Conservation (phyloP, 805 yeast genomes). For the Schwanniomyces yamadae region DNA sequence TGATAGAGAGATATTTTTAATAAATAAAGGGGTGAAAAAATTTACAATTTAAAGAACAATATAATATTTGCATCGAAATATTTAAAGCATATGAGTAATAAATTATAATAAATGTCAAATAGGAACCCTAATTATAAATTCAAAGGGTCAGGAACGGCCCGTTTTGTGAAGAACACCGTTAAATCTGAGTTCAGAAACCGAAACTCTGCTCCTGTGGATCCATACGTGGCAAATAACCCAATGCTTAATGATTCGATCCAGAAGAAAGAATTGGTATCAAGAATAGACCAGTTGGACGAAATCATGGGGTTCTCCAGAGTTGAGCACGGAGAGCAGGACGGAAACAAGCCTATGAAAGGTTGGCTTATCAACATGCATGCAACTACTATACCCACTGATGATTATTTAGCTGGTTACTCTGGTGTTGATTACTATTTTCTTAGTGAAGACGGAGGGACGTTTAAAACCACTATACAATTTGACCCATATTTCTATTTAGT, state of each 20-base stretch:
- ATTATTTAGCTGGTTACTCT: slow-evolving; percentile 63
- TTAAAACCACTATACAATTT: slow-evolving; percentile 78
- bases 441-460: slow-evolving; percentile 95
- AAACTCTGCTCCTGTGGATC: slow-evolving; percentile 17
- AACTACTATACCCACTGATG: slow-evolving; percentile 63
- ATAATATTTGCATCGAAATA: slow-evolving; percentile 1
- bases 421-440: slow-evolving; percentile 94
- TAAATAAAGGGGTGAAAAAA: neutral
- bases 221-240: slow-evolving; percentile 29
- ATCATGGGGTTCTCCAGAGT: slow-evolving; percentile 86
- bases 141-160: slow-evolving; percentile 52
- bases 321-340: slow-evolving; percentile 63
- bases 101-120: slow-evolving; percentile 2
- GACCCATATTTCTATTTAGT: slow-evolving; percentile 85
- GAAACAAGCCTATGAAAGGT: slow-evolving; percentile 57
- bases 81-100: neutral
- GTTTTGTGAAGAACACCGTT: slow-evolving; percentile 47
- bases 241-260: slow-evolving; percentile 38
- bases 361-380: slow-evolving; percentile 97
- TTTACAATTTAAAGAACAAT: neutral
- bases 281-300: slow-evolving; percentile 68
- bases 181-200: slow-evolving; percentile 19
- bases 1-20: too few species aligned
- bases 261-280: slow-evolving; percentile 53
- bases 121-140: slow-evolving; percentile 14